Percentiles rank a stretch among this genome's conserved stretches.
Evolutionary conservation across 768 basidiomycete genomes (phyloP).

Genomic region (Trametes cubensis): DNA sequence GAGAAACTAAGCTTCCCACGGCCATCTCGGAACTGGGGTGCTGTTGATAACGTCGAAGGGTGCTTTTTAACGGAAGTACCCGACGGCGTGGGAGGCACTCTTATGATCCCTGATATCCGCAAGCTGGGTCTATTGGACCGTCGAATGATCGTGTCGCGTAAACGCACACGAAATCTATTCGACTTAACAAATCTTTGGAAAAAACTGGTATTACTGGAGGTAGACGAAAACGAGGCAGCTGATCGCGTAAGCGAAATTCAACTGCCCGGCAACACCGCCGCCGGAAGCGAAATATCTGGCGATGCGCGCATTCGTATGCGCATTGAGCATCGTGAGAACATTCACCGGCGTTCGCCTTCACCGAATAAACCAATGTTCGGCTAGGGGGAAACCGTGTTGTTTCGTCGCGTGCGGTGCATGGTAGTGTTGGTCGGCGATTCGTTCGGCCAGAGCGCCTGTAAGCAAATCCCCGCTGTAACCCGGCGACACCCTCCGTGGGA

Average conservation of each 20-base stretch:
- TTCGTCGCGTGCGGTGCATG: too few relatives aligned
- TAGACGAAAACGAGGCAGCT: neutral
- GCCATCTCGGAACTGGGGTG: neutral
- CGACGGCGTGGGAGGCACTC: neutral
- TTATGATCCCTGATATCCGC: neutral
- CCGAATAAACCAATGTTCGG: neutral
- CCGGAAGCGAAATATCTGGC: neutral
- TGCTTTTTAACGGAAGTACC: neutral
- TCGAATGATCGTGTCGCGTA: conserved; percentile 1
- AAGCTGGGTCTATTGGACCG: conserved; percentile 2
- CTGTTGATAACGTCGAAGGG: neutral
- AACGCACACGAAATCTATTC: neutral
- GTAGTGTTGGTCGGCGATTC: neutral
- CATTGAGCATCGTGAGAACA: neutral
- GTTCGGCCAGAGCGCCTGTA: neutral
- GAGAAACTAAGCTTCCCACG: neutral
- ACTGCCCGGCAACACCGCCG: neutral
- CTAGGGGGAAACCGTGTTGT: neutral
- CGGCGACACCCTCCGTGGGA: too few relatives aligned
- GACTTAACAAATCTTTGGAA: conserved; percentile 8
- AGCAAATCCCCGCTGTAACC: too few relatives aligned
- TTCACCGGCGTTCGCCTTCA: conserved; percentile 4
- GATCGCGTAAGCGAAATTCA: neutral
- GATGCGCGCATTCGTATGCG: too few relatives aligned
- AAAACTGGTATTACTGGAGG: neutral